phyloP scores from a whole-genome alignment of 1,284 basidiomycete genomes.

The Cystobasidium slooffiae region DNA sequence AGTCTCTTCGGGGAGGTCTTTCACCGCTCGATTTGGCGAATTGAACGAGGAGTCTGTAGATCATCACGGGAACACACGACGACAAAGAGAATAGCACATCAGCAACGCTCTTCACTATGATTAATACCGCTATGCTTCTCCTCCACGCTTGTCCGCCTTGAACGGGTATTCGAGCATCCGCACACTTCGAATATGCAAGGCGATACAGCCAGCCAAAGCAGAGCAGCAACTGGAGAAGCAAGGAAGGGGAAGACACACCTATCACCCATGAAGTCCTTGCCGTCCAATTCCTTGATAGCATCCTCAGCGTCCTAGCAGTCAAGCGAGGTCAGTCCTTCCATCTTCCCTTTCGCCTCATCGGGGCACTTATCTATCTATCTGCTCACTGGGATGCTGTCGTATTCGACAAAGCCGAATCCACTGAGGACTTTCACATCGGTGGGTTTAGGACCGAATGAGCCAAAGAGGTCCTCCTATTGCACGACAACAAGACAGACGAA shows the following conservation, averaged over 20 bases:
- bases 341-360: conserved; percentile 38
- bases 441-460: conserved; percentile 81
- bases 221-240: neutral
- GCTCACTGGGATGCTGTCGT: conserved; percentile 74
- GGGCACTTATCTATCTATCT: neutral
- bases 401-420: conserved; percentile 93
- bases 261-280: conserved; percentile 82
- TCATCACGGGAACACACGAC: neutral
- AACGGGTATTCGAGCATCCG: no score
- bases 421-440: conserved; percentile 90
- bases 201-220: neutral
- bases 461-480: conserved; percentile 47
- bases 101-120: neutral
- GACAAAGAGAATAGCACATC: neutral
- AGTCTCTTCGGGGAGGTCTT: conserved; percentile 25
- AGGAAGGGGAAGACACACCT: conserved; percentile 63
- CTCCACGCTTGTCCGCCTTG: no score
- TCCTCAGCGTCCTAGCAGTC: conserved; percentile 81
- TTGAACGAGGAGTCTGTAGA: conserved; percentile 52
- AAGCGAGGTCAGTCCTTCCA: neutral
- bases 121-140: neutral
- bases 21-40: conserved; percentile 52
- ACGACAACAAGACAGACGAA: neutral
- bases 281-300: conserved; percentile 80
- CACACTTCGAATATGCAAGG: no score